A percentile compares a stretch with the other conserved stretches of the same genome.
These are phyloP conservation scores for Fomitopsis schrenkii DNA, from an alignment of 1,284 basidiomycete genomes.

Conservation along the genomic window DNA sequence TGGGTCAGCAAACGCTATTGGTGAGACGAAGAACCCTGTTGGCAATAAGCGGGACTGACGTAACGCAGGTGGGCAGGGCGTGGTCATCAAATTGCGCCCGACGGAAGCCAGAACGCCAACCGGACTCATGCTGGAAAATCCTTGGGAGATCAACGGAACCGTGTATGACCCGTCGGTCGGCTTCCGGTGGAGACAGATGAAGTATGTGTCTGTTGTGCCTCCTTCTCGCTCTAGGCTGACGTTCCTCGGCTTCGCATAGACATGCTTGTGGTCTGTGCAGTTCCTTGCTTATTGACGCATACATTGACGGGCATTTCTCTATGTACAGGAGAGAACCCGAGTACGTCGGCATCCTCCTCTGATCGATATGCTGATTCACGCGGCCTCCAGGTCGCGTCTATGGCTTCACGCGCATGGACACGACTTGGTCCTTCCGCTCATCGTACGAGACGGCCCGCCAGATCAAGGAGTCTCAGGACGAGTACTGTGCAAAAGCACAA, in stretches of 20 bases:
- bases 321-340: constrained; percentile 29
- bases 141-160: constrained; percentile 33
- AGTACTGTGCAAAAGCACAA: constrained; percentile 54
- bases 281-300: background rate
- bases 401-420: constrained; percentile 39
- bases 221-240: background rate
- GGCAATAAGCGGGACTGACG: background rate
- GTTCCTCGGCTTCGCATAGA: constrained; percentile 13
- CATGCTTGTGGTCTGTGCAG: constrained; percentile 32
- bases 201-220: constrained; percentile 19
- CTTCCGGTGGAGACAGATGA: constrained; percentile 44
- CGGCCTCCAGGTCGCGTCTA: constrained; percentile 27
- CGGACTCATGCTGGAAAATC: constrained; percentile 44
- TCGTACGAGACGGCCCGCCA: constrained; percentile 63
- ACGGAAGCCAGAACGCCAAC: constrained; percentile 40
- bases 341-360: constrained; percentile 11
- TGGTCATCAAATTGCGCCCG: constrained; percentile 47
- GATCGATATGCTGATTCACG: background rate
- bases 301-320: background rate
- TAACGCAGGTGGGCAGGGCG: constrained; percentile 39
- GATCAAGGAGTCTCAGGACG: constrained; percentile 70
- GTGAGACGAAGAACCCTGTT: constrained; percentile 22
- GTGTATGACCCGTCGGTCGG: constrained; percentile 22
- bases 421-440: constrained; percentile 38
- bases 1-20: constrained; percentile 55